Evolutionary conservation across 306 rosid species (phyloP).

Genomic region (Cyamopsis tetragonoloba): DNA sequence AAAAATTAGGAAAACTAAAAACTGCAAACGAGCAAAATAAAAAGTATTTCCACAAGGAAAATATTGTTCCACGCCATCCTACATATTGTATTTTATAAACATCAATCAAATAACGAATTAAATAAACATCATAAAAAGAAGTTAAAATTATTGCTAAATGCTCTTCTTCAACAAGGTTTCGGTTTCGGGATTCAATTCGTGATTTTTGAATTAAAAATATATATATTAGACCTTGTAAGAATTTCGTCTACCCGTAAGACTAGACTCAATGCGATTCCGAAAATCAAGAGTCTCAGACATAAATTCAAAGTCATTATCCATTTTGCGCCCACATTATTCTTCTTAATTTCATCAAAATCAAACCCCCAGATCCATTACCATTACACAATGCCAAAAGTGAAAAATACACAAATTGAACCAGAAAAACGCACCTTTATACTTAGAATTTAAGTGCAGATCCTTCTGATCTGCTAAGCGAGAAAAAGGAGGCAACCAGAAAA

Average conservation of each 20-base stretch:
- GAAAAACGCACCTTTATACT: conserved; percentile 51
- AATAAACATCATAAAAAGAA: no score
- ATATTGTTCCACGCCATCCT: neutral
- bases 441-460: conserved; percentile 51
- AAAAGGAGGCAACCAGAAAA: conserved; percentile 71
- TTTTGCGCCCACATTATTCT: no score
- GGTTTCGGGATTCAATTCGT: no score
- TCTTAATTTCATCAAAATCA: neutral
- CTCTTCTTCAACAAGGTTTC: no score
- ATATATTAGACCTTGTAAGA: no score
- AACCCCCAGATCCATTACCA: conserved; percentile 36
- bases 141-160: no score
- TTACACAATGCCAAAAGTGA: conserved; percentile 18
- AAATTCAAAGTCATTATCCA: neutral
- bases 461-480: conserved; percentile 49
- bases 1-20: neutral
- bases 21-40: neutral
- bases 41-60: neutral
- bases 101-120: no score
- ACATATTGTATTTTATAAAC: no score
- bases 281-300: no score
- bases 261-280: no score
- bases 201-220: no score
- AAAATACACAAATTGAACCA: neutral
- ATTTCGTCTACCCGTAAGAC: no score